Base-by-base conservation (phyloP, 345 rosid genomes). In the Iberis pinnata region DNA sequence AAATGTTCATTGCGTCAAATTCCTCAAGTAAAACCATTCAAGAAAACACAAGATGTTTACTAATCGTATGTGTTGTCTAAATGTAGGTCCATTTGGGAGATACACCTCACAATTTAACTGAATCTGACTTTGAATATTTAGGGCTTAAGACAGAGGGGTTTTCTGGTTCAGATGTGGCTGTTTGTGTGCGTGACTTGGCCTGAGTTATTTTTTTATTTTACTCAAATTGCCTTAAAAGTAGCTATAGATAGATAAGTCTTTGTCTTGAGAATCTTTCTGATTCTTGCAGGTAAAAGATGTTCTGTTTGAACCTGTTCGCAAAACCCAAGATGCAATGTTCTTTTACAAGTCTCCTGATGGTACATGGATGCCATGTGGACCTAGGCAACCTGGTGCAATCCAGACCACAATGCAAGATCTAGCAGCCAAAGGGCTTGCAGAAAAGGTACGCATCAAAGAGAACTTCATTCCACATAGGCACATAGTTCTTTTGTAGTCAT, bases 111-210 rank as follows among this genome's bases (percentile, higher is more conserved):
- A 86, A 73, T 63, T 70, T 89, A 76, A 72, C 78, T 43, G 97
- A 83, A 75, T 62, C 84, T 67, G 95, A 89, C 74, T 89, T 89
- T 61, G 95, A 83, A 75, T 70, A 60, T 60, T 77, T 89, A 72
- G 97, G 81, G 42, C 75, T 73, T 59, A 81, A 16, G 72, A 83
- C 95, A 1, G 93, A 89, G 56, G 95, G 97, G 22, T 89, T 86
- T 68, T 89, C 97, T 25, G 97, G 97, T 70, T 89, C 97, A 63
- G 97, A 89, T 75, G 73, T 89, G 43, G 27, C 97, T 42, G 97
- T 89, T 70, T 89, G 95, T 76, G 97, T 89, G 78, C 66, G 97
- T 70, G 53, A 26, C 53, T 44, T 43, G 37, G 37, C 19, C 61
- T 14, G 5, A 18, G 12, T 24, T 8, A 39, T 29, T 16, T 51